phyloP scores from a whole-genome alignment of 768 basidiomycete species.

The Hypholoma fasciculare region DNA sequence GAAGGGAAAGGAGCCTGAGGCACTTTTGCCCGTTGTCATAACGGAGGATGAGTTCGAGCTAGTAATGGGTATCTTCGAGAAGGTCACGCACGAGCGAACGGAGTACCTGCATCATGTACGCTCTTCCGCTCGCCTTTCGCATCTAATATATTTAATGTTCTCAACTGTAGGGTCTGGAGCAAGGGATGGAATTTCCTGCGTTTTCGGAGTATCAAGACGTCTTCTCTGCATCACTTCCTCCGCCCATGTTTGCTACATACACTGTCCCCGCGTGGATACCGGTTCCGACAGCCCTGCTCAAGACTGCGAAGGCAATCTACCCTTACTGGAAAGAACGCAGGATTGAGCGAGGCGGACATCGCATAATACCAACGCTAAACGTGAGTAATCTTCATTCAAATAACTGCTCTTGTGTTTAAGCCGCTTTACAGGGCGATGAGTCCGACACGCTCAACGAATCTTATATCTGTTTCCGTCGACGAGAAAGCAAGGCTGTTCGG shows the following conservation, averaged over 20 bases:
- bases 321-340: slow-evolving; percentile 91
- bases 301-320: slow-evolving; percentile 74
- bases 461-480: slow-evolving; percentile 94
- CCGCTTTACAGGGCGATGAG: slow-evolving; percentile 70
- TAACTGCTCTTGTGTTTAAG: not conserved
- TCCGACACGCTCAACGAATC: slow-evolving; percentile 88
- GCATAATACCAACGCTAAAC: slow-evolving; percentile 86
- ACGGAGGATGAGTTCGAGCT: slow-evolving; percentile 93
- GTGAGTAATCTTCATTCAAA: slow-evolving; percentile 43
- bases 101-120: slow-evolving; percentile 89
- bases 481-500: slow-evolving; percentile 90
- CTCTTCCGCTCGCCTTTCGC: slow-evolving; percentile 15
- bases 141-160: not conserved
- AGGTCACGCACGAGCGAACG: slow-evolving; percentile 83
- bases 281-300: slow-evolving; percentile 55
- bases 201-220: slow-evolving; percentile 74
- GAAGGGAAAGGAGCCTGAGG: slow-evolving; percentile 84
- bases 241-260: slow-evolving; percentile 70
- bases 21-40: slow-evolving; percentile 61
- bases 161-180: slow-evolving; percentile 54
- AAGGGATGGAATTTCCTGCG: slow-evolving; percentile 67
- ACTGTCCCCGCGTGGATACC: slow-evolving; percentile 71
- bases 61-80: slow-evolving; percentile 94
- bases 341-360: slow-evolving; percentile 74
- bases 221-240: slow-evolving; percentile 59